Evolutionary conservation across 2,329 filamentous ascomycete genomes (phyloP).

Genomic region (Thelonectria rubi): DNA sequence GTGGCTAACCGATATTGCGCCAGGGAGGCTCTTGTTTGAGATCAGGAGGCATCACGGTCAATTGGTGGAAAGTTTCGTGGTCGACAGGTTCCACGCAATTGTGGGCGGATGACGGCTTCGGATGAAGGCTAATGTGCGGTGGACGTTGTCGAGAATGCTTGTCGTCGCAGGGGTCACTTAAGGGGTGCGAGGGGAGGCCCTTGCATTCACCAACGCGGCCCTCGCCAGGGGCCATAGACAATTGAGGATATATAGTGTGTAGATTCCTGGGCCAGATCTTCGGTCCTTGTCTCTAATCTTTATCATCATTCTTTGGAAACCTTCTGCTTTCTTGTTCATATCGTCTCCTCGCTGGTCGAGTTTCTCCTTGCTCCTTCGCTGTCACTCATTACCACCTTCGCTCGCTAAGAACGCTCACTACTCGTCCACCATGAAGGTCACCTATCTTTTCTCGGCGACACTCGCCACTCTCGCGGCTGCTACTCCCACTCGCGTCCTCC

Average conservation of each 20-base stretch:
- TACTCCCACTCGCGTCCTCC: too few relatives aligned
- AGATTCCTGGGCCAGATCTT: too few relatives aligned
- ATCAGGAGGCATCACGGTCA: slow-evolving; percentile 11
- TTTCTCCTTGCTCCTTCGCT: neutral
- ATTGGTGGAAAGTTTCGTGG: slow-evolving; percentile 9
- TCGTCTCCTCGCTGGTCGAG: slow-evolving; percentile 15
- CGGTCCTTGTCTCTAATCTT: neutral
- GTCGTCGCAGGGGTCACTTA: neutral
- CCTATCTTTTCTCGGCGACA: slow-evolving; percentile 37
- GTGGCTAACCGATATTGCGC: neutral
- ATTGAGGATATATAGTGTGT: too few relatives aligned
- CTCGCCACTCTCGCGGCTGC: slow-evolving; percentile 43
- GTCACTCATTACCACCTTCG: neutral
- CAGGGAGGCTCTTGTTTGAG: slow-evolving; percentile 10
- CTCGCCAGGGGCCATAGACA: too few relatives aligned
- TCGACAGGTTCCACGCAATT: slow-evolving; percentile 11
- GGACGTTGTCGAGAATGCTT: neutral
- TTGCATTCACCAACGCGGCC: neutral
- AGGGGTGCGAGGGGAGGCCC: neutral
- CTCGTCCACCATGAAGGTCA: slow-evolving; percentile 33
- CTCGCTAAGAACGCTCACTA: neutral
- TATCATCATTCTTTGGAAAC: neutral
- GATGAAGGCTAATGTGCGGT: neutral
- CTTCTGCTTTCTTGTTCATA: neutral
- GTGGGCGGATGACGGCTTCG: slow-evolving; percentile 12